Base-by-base conservation (phyloP, 139 green algal genomes). In the Penium margaritaceum region DNA sequence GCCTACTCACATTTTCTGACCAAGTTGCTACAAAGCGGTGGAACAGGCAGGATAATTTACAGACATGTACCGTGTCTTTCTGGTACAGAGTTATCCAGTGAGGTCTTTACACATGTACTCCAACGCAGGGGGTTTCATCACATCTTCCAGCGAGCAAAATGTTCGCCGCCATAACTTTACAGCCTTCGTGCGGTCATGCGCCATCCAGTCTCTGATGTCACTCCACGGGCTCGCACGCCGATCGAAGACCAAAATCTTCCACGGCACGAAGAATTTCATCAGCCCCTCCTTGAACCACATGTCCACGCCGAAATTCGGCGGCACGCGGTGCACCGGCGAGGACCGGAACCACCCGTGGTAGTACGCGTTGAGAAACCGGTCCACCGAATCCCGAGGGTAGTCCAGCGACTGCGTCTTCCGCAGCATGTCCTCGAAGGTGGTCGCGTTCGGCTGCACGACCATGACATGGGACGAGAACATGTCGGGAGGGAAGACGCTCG, bases 241-340 rank as follows among this genome's bases (percentile, higher is more conserved):
- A 3, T 76, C 71, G 38, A 78, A 78, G 15, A 41, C 33, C 3
- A 78, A 29, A 1, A 78, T 75, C 4, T 53, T 51, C 71, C 62
- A 75, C 34, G 63, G 71, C 29, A 63, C 30, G 43, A 78, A 78
- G 64, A 76, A 76, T 65, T 78, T 78, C 71, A 78, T 78, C 4
- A 78, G 38, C 4, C 71, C 71, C 43, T 78, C 71, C 33, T 78
- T 78, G 19, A 78, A 78, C 71, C 71, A 78, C 71, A 78, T 78
- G 47, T 78, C 63, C 15, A 78, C 71, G 15, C 37, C 63, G 32
- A 66, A 78, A 32, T 65, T 77, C 43, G 27, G 38, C 29, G 62
- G 63, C 2, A 78, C 72, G 24, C 71, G 71, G 36, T 78, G 71
- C 62, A 32, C 63, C 3, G 64, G 17, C 34, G 71, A 77, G 32